A percentile compares a stretch with the other conserved stretches of the same genome.
Conservation (phyloP, 2,329 filamentous ascomycete genomes). For the Calonectria honghensis region DNA sequence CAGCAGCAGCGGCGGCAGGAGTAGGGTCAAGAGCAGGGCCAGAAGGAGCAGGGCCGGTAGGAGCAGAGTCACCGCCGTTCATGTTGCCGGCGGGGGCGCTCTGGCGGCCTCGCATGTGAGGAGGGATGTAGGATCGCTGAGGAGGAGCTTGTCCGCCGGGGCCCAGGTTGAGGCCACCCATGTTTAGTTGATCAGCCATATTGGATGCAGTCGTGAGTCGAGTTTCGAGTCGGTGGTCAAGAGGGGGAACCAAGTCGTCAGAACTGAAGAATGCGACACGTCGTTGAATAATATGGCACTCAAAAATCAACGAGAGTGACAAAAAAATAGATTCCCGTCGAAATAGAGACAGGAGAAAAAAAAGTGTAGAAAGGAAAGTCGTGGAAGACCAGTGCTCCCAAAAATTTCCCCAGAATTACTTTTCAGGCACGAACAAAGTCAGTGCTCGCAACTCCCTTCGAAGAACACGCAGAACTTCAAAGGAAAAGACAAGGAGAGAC, state of each 20-base stretch:
- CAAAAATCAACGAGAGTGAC: conserved; percentile 53
- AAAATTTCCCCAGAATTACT: conserved; percentile 59
- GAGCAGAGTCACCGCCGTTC: conserved; percentile 56
- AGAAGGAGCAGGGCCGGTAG: conserved; percentile 51
- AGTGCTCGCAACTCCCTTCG: conserved; percentile 61
- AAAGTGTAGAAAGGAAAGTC: conserved; percentile 54
- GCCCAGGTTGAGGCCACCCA: conserved; percentile 82
- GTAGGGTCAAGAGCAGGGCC: conserved; percentile 36
- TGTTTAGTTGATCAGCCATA: conserved; percentile 91
- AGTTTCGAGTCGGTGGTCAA: conserved; percentile 46
- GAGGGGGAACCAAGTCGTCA: conserved; percentile 47
- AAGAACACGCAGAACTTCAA: conserved; percentile 68
- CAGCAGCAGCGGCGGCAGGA: conserved; percentile 43
- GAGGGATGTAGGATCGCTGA: conserved; percentile 86
- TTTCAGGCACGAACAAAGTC: conserved; percentile 56
- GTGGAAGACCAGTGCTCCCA: conserved; percentile 59
- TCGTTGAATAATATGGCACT: conserved; percentile 55
- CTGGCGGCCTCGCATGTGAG: conserved; percentile 81
- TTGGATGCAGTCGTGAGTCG: conserved; percentile 62
- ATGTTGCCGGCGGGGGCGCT: conserved; percentile 64
- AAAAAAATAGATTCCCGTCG: conserved; percentile 56
- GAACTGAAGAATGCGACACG: conserved; percentile 45
- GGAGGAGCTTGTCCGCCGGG: conserved; percentile 58
- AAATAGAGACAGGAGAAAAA: conserved; percentile 57
- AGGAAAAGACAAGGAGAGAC: conserved; percentile 67